Base-by-base conservation (phyloP, 805 yeast species). In the Yarrowia deformans region DNA sequence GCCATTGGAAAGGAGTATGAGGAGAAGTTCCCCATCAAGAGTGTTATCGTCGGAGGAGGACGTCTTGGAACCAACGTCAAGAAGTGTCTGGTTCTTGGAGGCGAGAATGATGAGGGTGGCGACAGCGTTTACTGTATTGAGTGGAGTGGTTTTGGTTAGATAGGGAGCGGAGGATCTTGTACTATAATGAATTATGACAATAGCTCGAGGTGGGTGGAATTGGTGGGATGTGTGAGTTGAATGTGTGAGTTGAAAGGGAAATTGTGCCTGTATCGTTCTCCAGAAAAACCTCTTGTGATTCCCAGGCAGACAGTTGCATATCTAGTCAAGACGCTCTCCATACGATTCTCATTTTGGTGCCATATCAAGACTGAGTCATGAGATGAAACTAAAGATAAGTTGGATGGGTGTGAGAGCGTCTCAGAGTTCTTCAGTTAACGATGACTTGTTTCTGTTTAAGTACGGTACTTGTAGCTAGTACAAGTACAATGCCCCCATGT, bases 111-210 rank as follows among this genome's bases (percentile, higher is more conserved):
- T 71, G 71, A 72, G 18, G 67, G 71, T 1, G 70, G 72, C 9
- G 72, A 79, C 80, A 16, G 80, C 79, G 58, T 84, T 18, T 94
- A 86, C 75, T 89, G 97, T 7, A 81, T 94, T 1, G 97, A 94
- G 79, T 94, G 99, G 99, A 93, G 98, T 0, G 98, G 97, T 0
- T 94, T 94, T 80, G 98, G 97, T 69, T 92, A 54, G 58, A 52
- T 12, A 14, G 14, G 32, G 42, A 14, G 13, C 4, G 9, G 54
- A 3, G 23, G 56, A 35, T 1, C 10, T 34, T 50, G 56, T n/a
- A 52, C 29, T 52, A 35, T 52, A 52, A 49, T 49, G 54, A 32
- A 32, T 32, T 12, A 32, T 49, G 54, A 49, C n/a, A n/a, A 8
- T 40, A 39, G 29, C 29, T 2, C 29, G 16, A 39, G 3, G 12